Evolutionary conservation across 2,329 filamentous ascomycete genomes (phyloP), one percentile per base, ranked within the genome.

Genomic region (Penicillium expansum): DNA sequence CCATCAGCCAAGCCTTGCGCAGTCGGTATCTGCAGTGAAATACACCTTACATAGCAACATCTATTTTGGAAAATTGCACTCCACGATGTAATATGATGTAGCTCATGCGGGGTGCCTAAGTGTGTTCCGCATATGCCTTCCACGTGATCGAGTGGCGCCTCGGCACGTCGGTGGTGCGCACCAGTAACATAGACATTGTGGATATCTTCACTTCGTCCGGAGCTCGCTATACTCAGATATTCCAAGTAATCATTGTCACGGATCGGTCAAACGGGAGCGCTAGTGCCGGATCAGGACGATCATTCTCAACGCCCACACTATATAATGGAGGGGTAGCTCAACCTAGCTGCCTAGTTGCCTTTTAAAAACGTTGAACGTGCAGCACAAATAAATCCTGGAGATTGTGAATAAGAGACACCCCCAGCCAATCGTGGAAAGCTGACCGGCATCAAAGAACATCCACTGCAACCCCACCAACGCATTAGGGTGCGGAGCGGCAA

Each of bases 1-100:
- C 76, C 0, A 76, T 80, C 48, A 83, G 82, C 58, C 81, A 84
- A 67, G 78, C 80, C 4, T 63, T 84, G 41, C 78, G 82, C 55
- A 83, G 80, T 63, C 76, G 79, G 18, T 82, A 82, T 69, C 65
- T 83, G 33, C 78, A 63, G 35, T 65, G 41, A 59, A 42, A 43
- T 33, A 16, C n/a, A 30, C 18, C 9, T 53, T 32, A 11, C 22
- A 52, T 30, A 47, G 42, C 9, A 22, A 43, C 8, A 14, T 33
- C 27, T 13, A 32, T 32, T 52, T 32, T 24, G 11, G 18, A 16
- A 44, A 4, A 29, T 44, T 29, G 24, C n/a, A 44, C 10, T 43
- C 14, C 14, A 44, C n/a, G 6, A n/a, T 24, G 32, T n/a, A 24
- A 5, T 37, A 24, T 24, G 18, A 27, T 38, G 16, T 55, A 51